A percentile compares a stretch with the other conserved stretches of the same genome.
phyloP scores from a whole-genome alignment of 495 filamentous ascomycete species.

The Melanomma pulvis-pyrius region DNA sequence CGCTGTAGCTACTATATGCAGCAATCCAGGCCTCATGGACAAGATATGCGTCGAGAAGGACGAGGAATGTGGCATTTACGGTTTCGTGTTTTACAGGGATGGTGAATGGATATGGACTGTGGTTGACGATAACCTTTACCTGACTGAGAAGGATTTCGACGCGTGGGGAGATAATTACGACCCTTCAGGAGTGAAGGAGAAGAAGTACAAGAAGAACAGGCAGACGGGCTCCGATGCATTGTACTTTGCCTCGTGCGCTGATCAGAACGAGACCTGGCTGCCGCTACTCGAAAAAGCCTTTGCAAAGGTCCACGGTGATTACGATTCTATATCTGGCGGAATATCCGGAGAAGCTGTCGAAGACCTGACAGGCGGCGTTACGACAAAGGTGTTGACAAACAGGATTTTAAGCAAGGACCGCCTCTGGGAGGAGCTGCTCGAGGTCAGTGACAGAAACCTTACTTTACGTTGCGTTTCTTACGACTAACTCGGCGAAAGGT shows the following conservation, averaged over 20 bases:
- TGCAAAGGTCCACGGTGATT: conserved; percentile 92
- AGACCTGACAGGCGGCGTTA: conserved; percentile 90
- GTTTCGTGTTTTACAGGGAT: conserved; percentile 89
- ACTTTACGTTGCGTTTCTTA: background rate
- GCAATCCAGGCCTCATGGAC: conserved; percentile 76
- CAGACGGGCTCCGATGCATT: conserved; percentile 75
- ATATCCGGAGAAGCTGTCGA: conserved; percentile 86
- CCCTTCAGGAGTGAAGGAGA: conserved; percentile 22
- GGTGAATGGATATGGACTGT: conserved; percentile 90
- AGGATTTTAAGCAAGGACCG: conserved; percentile 84
- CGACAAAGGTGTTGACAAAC: conserved; percentile 72
- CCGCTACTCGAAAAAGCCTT: conserved; percentile 94
- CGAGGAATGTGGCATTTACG: conserved; percentile 83
- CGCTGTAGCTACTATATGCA: conserved; percentile 78
- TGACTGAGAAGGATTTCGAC: conserved; percentile 78
- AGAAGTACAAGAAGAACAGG: conserved; percentile 29
- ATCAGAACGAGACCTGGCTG: conserved; percentile 90
- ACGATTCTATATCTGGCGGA: conserved; percentile 77
- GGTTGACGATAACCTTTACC: conserved; percentile 82
- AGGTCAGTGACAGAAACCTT: conserved; percentile 35
- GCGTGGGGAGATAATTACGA: conserved; percentile 43
- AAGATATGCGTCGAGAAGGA: conserved; percentile 80
- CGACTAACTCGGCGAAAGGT: conserved; percentile 45
- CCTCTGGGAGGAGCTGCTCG: conserved; percentile 88
- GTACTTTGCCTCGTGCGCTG: conserved; percentile 82